These are phyloP conservation scores for Aspergillus tamarii DNA, from an alignment of 2,329 filamentous ascomycete genomes.

Conservation along the genomic window DNA sequence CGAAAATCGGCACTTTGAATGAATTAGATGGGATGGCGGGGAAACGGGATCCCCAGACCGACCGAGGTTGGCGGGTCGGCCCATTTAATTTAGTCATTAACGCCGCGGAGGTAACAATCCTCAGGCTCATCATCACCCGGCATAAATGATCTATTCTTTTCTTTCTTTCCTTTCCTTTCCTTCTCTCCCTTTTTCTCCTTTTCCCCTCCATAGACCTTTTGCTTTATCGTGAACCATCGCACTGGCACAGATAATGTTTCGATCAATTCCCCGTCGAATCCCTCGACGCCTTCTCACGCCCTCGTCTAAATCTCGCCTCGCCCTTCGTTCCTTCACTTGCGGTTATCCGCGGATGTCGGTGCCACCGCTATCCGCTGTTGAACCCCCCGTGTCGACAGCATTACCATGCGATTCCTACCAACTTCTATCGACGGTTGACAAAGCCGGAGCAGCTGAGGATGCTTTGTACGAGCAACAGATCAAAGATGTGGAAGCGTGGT, in stretches of 20 bases:
- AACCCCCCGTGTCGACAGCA: constrained; percentile 63
- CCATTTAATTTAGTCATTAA: neutral
- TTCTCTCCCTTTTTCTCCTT: neutral
- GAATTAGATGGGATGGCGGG: neutral
- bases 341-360: constrained; percentile 57
- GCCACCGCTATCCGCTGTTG: constrained; percentile 53
- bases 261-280: constrained; percentile 38
- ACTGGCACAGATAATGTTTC: constrained; percentile 34
- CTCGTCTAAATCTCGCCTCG: constrained; percentile 26
- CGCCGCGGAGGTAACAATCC: neutral
- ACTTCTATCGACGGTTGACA: constrained; percentile 74
- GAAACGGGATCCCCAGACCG: constrained; percentile 3
- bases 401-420: constrained; percentile 80
- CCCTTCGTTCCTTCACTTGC: constrained; percentile 40
- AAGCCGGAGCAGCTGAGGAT: constrained; percentile 81
- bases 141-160: too few relatives aligned
- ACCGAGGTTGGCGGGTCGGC: neutral
- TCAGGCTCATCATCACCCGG: neutral
- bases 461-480: constrained; percentile 82
- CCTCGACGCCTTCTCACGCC: constrained; percentile 35
- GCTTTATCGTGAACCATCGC: neutral
- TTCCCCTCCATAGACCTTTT: neutral
- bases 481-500: constrained; percentile 86
- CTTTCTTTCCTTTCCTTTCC: neutral
- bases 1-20: constrained; percentile 1